Conservation (phyloP, 1,139 yeast genomes). For the Blastobotrys elegans region DNA sequence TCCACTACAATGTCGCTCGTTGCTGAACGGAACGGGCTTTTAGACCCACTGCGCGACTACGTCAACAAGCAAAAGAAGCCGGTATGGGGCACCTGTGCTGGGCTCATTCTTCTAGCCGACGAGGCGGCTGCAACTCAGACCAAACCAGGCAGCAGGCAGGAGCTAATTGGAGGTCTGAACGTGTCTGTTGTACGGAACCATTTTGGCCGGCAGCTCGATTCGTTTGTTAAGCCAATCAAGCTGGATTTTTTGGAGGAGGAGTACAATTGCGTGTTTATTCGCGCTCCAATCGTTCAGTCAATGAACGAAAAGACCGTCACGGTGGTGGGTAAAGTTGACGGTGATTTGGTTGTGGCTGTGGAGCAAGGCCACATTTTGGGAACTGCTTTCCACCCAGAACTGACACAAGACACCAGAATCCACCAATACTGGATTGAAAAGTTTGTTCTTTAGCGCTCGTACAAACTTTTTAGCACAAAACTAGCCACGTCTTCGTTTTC, state of each 20-base stretch:
- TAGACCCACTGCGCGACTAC: constrained; percentile 50
- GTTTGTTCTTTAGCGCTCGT: background rate
- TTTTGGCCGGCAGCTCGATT: constrained; percentile 72
- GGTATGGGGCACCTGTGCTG: constrained; percentile 88
- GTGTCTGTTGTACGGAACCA: constrained; percentile 67
- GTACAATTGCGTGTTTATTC: constrained; percentile 63
- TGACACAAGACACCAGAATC: constrained; percentile 53
- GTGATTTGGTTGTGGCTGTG: constrained; percentile 56
- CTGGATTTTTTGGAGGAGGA: constrained; percentile 41
- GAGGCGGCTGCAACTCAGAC: constrained; percentile 52
- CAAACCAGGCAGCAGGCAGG: constrained; percentile 49
- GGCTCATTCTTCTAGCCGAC: constrained; percentile 59
- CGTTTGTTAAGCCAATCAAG: constrained; percentile 52
- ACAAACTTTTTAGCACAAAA: constrained; percentile 49
- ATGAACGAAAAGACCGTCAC: constrained; percentile 15
- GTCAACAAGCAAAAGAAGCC: constrained; percentile 47
- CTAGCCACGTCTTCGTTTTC: constrained; percentile 84
- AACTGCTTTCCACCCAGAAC: constrained; percentile 80
- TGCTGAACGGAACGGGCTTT: constrained; percentile 59
- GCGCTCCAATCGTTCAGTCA: constrained; percentile 64
- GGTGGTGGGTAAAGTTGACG: constrained; percentile 23
- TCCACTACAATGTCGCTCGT: constrained; percentile 71
- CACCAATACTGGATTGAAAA: constrained; percentile 54
- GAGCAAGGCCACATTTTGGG: constrained; percentile 64
- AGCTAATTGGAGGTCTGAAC: constrained; percentile 60